These are phyloP conservation scores for Penicillium sp. DNA, from an alignment of 2,329 filamentous ascomycete genomes.

Conservation along the genomic window DNA sequence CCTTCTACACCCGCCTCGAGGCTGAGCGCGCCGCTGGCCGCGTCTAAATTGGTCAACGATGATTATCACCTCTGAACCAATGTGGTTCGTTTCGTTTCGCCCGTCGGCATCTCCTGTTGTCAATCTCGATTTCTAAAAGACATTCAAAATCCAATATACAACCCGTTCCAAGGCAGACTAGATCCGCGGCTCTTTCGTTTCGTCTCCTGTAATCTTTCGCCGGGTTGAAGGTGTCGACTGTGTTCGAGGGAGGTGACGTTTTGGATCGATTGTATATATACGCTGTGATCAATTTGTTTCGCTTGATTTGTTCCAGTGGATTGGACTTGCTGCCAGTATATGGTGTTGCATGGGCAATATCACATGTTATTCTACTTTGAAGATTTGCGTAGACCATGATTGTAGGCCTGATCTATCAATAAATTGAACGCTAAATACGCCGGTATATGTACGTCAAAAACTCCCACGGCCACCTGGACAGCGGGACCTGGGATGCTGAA, in stretches of 20 bases:
- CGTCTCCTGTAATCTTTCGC: background rate
- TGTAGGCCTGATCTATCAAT: background rate
- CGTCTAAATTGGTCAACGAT: constrained; percentile 26
- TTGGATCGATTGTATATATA: constrained; percentile 34
- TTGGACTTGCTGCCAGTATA: background rate
- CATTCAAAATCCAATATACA: constrained; percentile 3
- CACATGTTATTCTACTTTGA: background rate
- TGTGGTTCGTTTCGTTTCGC: constrained; percentile 10
- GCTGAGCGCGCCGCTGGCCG: constrained; percentile 55
- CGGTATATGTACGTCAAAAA: constrained; percentile 26
- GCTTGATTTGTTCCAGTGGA: constrained; percentile 5
- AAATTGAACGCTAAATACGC: constrained; percentile 35
- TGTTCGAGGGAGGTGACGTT: background rate
- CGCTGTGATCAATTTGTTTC: constrained; percentile 26
- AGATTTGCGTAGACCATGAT: background rate
- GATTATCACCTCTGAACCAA: constrained; percentile 11
- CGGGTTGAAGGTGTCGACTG: constrained; percentile 3
- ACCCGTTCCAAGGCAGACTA: constrained; percentile 1
- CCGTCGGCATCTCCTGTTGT: constrained; percentile 21
- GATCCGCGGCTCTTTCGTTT: background rate
- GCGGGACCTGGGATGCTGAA: background rate
- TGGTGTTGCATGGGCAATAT: background rate
- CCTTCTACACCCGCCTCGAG: constrained; percentile 65
- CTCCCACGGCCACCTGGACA: background rate
- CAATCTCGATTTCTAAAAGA: background rate